These are phyloP conservation scores for Umbelopsis isabellina DNA, from an alignment of 192 early-diverging fungal genomes.

Conservation along the genomic window DNA sequence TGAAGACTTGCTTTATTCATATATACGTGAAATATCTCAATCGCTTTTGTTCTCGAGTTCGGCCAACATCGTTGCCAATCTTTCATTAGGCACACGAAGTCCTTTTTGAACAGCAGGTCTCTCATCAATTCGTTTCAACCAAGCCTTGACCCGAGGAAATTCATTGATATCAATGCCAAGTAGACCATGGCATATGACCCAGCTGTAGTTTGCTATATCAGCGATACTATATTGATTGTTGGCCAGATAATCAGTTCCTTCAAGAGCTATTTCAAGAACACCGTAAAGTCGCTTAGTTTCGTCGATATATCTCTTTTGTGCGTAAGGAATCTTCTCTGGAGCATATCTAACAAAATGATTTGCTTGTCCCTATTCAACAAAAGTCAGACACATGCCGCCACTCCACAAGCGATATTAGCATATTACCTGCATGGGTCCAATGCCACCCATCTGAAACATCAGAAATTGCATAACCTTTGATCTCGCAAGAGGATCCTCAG, in stretches of 20 bases:
- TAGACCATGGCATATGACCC: conserved; percentile 29
- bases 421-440: conserved; percentile 48
- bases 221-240: conserved; percentile 48
- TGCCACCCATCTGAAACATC: conserved; percentile 51
- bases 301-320: conserved; percentile 54
- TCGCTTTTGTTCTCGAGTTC: neutral
- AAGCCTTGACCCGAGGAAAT: conserved; percentile 46
- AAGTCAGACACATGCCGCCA: neutral
- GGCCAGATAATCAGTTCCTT: conserved; percentile 38
- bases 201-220: conserved; percentile 54
- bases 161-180: conserved; percentile 39
- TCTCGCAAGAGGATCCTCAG: conserved; percentile 47
- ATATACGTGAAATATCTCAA: too few species aligned
- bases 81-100: conserved; percentile 8
- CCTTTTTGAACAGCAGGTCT: conserved; percentile 43
- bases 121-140: conserved; percentile 46
- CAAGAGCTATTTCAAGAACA: conserved; percentile 38
- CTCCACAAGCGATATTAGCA: neutral
- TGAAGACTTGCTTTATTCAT: too few species aligned
- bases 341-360: conserved; percentile 53
- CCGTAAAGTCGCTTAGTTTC: conserved; percentile 53
- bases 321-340: conserved; percentile 57
- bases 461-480: conserved; percentile 55
- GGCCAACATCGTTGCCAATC: neutral
- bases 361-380: conserved; percentile 40